These are phyloP conservation scores for Pseudogymnoascus sp. DNA, from an alignment of 2,329 filamentous ascomycete species.

Conservation along the genomic window DNA sequence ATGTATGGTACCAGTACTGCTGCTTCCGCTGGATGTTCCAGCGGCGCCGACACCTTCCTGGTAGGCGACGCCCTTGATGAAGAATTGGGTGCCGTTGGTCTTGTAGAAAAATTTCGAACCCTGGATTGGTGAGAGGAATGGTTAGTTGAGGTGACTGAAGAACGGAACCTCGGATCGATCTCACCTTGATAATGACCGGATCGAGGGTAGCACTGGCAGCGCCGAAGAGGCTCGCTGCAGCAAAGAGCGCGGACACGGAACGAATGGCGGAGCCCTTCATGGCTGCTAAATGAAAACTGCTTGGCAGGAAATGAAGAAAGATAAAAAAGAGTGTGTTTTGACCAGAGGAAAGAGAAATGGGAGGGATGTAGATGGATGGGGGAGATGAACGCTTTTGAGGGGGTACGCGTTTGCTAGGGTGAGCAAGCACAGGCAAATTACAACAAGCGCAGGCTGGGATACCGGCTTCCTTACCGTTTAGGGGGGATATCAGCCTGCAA, in stretches of 20 bases:
- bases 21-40: slow-evolving; percentile 20
- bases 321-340: background rate
- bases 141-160: background rate
- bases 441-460: background rate
- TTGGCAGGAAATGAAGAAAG: background rate
- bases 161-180: background rate
- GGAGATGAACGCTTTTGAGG: background rate
- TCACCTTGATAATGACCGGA: slow-evolving; percentile 39
- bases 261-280: background rate
- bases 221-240: slow-evolving; percentile 41
- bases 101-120: slow-evolving; percentile 35
- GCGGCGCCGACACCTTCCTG: slow-evolving; percentile 66
- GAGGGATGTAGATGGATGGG: background rate
- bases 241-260: slow-evolving; percentile 32
- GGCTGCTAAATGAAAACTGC: background rate
- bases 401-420: background rate
- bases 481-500: background rate
- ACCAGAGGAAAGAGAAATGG: background rate
- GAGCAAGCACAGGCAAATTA: background rate
- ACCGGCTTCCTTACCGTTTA: background rate
- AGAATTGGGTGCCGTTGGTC: slow-evolving; percentile 66
- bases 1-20: background rate
- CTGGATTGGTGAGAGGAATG: slow-evolving; percentile 12
- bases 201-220: slow-evolving; percentile 46
- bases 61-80: slow-evolving; percentile 90